These are phyloP conservation scores for Aspergillus viridinutans DNA, from an alignment of 2,329 filamentous ascomycete genomes.

Conservation along the genomic window DNA sequence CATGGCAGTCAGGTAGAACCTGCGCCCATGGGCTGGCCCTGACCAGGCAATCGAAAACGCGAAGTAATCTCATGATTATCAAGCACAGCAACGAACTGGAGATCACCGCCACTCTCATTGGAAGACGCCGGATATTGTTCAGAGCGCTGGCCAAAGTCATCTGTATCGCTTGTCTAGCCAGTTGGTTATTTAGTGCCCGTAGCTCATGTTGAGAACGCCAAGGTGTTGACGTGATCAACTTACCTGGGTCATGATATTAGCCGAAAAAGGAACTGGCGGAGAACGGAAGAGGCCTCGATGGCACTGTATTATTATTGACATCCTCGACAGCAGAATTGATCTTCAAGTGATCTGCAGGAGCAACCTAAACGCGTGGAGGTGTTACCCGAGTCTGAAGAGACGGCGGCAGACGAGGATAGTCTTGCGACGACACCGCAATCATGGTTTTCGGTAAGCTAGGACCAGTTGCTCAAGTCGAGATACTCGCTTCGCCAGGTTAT, in stretches of 20 bases:
- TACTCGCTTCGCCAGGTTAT: slow-evolving; percentile 20
- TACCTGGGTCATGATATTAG: too few relatives aligned
- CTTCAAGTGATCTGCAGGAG: slow-evolving; percentile 9
- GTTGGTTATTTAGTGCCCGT: too few relatives aligned
- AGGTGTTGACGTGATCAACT: too few relatives aligned
- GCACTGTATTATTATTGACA: neutral
- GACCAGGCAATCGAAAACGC: slow-evolving; percentile 7
- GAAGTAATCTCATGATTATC: slow-evolving; percentile 12
- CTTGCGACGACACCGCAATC: neutral
- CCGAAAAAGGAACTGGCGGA: too few relatives aligned
- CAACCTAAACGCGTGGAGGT: neutral
- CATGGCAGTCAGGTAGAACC: slow-evolving; percentile 23
- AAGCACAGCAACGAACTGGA: neutral
- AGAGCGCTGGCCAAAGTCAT: too few relatives aligned
- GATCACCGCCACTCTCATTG: neutral
- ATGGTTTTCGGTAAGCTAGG: neutral
- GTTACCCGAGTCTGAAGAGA: neutral
- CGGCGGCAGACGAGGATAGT: neutral
- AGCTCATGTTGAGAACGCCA: too few relatives aligned
- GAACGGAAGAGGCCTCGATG: neutral
- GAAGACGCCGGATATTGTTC: neutral
- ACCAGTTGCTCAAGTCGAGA: slow-evolving; percentile 23
- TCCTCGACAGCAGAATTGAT: neutral
- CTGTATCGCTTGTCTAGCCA: too few relatives aligned
- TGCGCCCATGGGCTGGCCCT: neutral